A percentile compares a stretch with the other conserved stretches of the same genome.
Conservation (phyloP, 1,284 basidiomycete genomes). For the Meira nashicola region DNA sequence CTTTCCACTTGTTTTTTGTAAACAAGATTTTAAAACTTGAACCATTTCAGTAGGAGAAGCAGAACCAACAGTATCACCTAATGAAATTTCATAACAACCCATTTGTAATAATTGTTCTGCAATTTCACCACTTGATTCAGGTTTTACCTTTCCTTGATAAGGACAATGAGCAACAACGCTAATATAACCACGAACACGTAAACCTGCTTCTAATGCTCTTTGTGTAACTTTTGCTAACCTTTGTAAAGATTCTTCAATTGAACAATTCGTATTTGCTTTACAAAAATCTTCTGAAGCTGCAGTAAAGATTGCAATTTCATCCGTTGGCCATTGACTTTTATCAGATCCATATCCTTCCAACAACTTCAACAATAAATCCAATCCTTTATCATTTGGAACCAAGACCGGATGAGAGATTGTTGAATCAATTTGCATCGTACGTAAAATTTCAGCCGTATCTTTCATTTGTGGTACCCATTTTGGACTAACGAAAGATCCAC, state of each 20-base stretch:
- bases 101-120: conserved; percentile 71
- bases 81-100: conserved; percentile 88
- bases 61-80: conserved; percentile 86
- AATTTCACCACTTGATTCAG: conserved; percentile 66
- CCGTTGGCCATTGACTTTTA: conserved; percentile 57
- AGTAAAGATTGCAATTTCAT: conserved; percentile 85
- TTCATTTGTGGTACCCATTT: conserved; percentile 69
- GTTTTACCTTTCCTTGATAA: conserved; percentile 73
- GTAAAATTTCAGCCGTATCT: conserved; percentile 57
- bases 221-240: conserved; percentile 65
- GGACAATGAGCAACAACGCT: conserved; percentile 72
- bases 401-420: conserved; percentile 74
- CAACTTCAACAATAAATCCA: conserved; percentile 29
- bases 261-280: conserved; percentile 77
- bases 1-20: not conserved
- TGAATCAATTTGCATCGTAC: conserved; percentile 59
- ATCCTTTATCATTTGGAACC: conserved; percentile 74
- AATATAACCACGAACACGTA: conserved; percentile 80
- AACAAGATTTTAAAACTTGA: conserved; percentile 66
- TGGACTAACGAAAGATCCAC: conserved; percentile 79
- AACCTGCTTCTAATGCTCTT: conserved; percentile 62
- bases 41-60: conserved; percentile 70
- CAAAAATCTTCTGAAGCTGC: conserved; percentile 80
- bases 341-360: conserved; percentile 6
- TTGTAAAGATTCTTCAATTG: conserved; percentile 67